phyloP scores from a whole-genome alignment of 768 basidiomycete genomes.

The Mycena galericulata region DNA sequence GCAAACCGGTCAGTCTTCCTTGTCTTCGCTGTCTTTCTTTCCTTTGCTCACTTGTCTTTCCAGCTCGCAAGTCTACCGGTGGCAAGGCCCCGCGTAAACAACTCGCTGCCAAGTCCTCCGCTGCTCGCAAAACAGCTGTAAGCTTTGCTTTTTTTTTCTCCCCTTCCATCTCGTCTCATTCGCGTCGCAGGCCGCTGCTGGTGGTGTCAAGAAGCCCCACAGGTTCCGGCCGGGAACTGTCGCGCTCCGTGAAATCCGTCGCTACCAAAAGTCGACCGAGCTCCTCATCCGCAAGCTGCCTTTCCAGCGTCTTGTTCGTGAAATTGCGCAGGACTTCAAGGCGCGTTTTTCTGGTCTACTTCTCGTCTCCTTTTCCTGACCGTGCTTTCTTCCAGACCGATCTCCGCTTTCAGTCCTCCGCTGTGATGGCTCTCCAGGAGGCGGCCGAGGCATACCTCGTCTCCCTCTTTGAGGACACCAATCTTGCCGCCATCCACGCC shows the following conservation, averaged over 20 bases:
- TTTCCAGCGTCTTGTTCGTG: slow-evolving; percentile 94
- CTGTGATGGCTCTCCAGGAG: slow-evolving; percentile 92
- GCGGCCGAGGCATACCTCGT: slow-evolving; percentile 90
- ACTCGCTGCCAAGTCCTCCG: slow-evolving; percentile 76
- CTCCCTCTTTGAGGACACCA: slow-evolving; percentile 84
- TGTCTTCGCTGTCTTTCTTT: slow-evolving; percentile 2
- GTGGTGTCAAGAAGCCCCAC: slow-evolving; percentile 98
- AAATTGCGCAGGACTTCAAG: slow-evolving; percentile 97
- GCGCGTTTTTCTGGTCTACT: slow-evolving; percentile 40
- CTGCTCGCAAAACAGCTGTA: slow-evolving; percentile 60
- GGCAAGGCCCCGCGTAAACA: slow-evolving; percentile 88
- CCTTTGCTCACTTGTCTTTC: background rate
- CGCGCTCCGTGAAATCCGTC: slow-evolving; percentile 92
- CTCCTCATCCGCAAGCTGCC: slow-evolving; percentile 93
- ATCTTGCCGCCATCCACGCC: slow-evolving; percentile 88
- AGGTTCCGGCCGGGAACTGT: slow-evolving; percentile 91
- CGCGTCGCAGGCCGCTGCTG: slow-evolving; percentile 68
- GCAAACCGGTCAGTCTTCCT: slow-evolving; percentile 82
- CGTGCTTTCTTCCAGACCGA: slow-evolving; percentile 67
- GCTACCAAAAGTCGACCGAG: slow-evolving; percentile 94
- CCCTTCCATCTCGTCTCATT: slow-evolving; percentile 39
- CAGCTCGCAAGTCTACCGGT: slow-evolving; percentile 39
- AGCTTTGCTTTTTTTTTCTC: slow-evolving; percentile 40
- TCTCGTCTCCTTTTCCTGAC: slow-evolving; percentile 4
- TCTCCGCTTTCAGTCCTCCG: slow-evolving; percentile 95